Evolutionary conservation across 768 basidiomycete species (phyloP).

Genomic region (Zangia roseola): DNA sequence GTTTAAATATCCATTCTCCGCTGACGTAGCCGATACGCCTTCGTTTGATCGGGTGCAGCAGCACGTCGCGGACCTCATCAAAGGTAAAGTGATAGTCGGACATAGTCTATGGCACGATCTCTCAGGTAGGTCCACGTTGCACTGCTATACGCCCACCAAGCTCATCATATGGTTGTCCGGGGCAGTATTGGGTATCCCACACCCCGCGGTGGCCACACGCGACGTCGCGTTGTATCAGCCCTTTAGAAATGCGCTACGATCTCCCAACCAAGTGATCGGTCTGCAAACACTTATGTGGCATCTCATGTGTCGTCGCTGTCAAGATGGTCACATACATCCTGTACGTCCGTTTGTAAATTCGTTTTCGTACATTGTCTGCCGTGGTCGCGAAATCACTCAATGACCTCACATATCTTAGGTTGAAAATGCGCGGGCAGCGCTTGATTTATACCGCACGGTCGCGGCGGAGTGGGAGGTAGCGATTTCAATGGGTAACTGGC

Average conservation of each 20-base stretch:
- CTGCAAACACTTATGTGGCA: slow-evolving; percentile 81
- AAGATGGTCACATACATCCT: slow-evolving; percentile 68
- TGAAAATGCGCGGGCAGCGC: slow-evolving; percentile 68
- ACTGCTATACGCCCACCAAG: not conserved
- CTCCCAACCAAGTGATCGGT: slow-evolving; percentile 66
- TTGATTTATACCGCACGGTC: slow-evolving; percentile 55
- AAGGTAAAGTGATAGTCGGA: slow-evolving; percentile 71
- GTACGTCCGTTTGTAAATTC: slow-evolving; percentile 42
- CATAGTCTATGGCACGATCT: slow-evolving; percentile 81
- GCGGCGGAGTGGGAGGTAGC: slow-evolving; percentile 65
- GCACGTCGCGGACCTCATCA: slow-evolving; percentile 60
- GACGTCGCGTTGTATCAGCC: slow-evolving; percentile 82
- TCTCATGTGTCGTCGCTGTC: slow-evolving; percentile 75
- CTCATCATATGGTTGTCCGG: slow-evolving; percentile 15
- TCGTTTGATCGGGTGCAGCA: slow-evolving; percentile 66
- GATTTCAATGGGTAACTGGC: slow-evolving; percentile 65
- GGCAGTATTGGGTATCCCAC: slow-evolving; percentile 76
- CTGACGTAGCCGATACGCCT: slow-evolving; percentile 37
- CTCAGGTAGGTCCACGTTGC: slow-evolving; percentile 48
- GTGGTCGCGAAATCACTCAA: slow-evolving; percentile 12
- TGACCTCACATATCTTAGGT: slow-evolving; percentile 42
- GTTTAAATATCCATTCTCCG: slow-evolving; percentile 1
- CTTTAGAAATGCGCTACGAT: slow-evolving; percentile 68
- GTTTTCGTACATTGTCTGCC: not conserved
- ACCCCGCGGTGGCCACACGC: slow-evolving; percentile 73